phyloP scores from a whole-genome alignment of 2,329 filamentous ascomycete species.

The Spiromastix sp. region DNA sequence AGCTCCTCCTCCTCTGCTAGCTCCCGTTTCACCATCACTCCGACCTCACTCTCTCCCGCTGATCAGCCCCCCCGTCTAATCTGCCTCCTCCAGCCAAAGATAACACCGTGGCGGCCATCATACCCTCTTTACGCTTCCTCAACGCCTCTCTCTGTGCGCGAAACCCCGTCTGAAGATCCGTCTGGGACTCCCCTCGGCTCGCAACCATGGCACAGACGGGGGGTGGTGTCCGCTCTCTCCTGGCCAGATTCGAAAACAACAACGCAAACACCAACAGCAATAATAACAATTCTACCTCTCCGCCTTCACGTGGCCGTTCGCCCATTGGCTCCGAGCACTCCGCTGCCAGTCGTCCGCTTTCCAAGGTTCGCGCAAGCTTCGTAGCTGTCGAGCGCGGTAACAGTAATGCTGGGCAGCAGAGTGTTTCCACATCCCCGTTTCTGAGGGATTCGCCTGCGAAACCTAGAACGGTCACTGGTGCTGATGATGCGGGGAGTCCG shows the following conservation, averaged over 20 bases:
- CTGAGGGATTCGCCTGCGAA: constrained; percentile 23
- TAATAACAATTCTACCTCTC: constrained; percentile 52
- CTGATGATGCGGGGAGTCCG: constrained; percentile 21
- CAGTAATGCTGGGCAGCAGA: constrained; percentile 27
- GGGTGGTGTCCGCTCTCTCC: constrained; percentile 62
- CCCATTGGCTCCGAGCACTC: constrained; percentile 41
- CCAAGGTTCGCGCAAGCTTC: constrained; percentile 66
- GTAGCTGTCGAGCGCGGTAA: constrained; percentile 59
- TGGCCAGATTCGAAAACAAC: constrained; percentile 72
- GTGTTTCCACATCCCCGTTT: constrained; percentile 30
- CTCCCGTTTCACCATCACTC: too few relatives aligned
- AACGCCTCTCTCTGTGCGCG: too few relatives aligned
- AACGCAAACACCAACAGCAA: constrained; percentile 48
- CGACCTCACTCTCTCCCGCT: too few relatives aligned
- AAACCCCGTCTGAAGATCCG: too few relatives aligned
- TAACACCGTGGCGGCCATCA: too few relatives aligned
- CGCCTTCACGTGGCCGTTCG: constrained; percentile 60
- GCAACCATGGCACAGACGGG: too few relatives aligned
- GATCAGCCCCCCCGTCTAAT: too few relatives aligned
- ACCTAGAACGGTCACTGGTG: constrained; percentile 21
- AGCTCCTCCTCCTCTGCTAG: too few relatives aligned
- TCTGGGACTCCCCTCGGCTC: too few relatives aligned
- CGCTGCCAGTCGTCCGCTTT: constrained; percentile 50
- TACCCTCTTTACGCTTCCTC: too few relatives aligned
- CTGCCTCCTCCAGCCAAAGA: too few relatives aligned